Evolutionary conservation across 2,329 filamentous ascomycete species (phyloP).

Genomic region (Hypoxylon sp.): DNA sequence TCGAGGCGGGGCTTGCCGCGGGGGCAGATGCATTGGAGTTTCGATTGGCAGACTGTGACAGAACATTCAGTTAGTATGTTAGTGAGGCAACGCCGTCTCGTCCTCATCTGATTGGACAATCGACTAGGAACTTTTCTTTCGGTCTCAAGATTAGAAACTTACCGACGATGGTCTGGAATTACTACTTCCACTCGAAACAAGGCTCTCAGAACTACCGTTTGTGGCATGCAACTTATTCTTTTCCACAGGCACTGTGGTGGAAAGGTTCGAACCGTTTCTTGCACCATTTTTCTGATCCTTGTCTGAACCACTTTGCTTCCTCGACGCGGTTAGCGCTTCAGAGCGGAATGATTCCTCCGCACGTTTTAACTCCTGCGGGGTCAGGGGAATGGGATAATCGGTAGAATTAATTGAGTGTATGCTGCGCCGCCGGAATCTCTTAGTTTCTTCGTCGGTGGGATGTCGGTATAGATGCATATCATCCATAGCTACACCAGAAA

Average conservation of each 20-base stretch:
- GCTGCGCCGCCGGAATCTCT: slow-evolving; percentile 85
- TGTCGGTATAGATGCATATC: slow-evolving; percentile 76
- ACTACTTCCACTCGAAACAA: slow-evolving; percentile 70
- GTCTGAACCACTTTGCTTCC: slow-evolving; percentile 53
- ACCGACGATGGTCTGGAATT: slow-evolving; percentile 76
- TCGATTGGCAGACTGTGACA: slow-evolving; percentile 71
- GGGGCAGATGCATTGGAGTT: slow-evolving; percentile 63
- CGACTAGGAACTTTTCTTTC: slow-evolving; percentile 38
- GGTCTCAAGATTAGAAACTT: slow-evolving; percentile 59
- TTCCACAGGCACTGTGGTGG: slow-evolving; percentile 51
- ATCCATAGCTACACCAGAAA: slow-evolving; percentile 70
- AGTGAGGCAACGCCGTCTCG: slow-evolving; percentile 51
- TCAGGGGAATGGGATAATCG: slow-evolving; percentile 59
- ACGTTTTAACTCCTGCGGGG: slow-evolving; percentile 57
- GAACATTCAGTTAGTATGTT: slow-evolving; percentile 63
- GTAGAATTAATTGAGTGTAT: slow-evolving; percentile 75
- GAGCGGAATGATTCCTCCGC: slow-evolving; percentile 55
- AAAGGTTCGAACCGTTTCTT: slow-evolving; percentile 54
- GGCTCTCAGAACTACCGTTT: slow-evolving; percentile 76
- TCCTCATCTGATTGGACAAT: slow-evolving; percentile 62
- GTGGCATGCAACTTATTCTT: slow-evolving; percentile 57
- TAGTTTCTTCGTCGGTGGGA: slow-evolving; percentile 74
- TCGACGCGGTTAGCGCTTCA: slow-evolving; percentile 52
- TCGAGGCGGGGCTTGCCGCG: slow-evolving; percentile 68
- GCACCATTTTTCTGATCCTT: slow-evolving; percentile 59